Percentiles rank a stretch among this genome's conserved stretches.
phyloP scores from a whole-genome alignment of 2,329 filamentous ascomycete species.

The Diatrype stigma region DNA sequence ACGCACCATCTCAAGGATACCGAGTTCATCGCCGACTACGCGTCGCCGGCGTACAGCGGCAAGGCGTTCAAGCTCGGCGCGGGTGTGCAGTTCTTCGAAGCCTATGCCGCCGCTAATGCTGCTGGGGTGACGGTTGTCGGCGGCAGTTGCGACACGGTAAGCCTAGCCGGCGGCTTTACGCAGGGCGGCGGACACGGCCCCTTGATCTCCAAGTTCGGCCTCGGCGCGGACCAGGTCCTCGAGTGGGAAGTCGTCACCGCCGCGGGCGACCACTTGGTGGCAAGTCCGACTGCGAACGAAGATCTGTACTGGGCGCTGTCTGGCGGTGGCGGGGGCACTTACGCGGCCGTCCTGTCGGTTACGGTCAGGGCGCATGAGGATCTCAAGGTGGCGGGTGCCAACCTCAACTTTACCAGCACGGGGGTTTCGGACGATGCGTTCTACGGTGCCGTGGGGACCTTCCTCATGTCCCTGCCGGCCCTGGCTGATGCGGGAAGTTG shows the following conservation, averaged over 20 bases:
- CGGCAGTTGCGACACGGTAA: slow-evolving; percentile 44
- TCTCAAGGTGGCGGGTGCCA: slow-evolving; percentile 1
- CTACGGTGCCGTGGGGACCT: slow-evolving; percentile 5
- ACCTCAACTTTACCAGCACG: background rate
- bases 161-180: slow-evolving; percentile 45
- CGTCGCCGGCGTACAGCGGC: slow-evolving; percentile 8
- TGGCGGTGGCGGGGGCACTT: background rate
- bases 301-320: background rate
- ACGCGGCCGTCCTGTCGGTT: background rate
- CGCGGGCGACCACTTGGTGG: background rate
- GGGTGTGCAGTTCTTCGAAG: slow-evolving; percentile 14
- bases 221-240: background rate
- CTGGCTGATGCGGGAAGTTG: background rate
- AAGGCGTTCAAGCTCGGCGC: slow-evolving; percentile 18
- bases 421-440: slow-evolving; percentile 7
- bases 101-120: slow-evolving; percentile 22
- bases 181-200: slow-evolving; percentile 47
- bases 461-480: slow-evolving; percentile 7
- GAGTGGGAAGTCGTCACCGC: background rate
- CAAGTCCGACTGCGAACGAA: background rate
- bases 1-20: slow-evolving; percentile 22
- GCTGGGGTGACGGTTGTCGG: slow-evolving; percentile 36
- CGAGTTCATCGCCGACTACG: slow-evolving; percentile 11
- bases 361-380: background rate
- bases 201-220: slow-evolving; percentile 26